These are phyloP conservation scores for Aphanoascus verrucosus DNA, from an alignment of 2,329 filamentous ascomycete species.

Conservation along the genomic window DNA sequence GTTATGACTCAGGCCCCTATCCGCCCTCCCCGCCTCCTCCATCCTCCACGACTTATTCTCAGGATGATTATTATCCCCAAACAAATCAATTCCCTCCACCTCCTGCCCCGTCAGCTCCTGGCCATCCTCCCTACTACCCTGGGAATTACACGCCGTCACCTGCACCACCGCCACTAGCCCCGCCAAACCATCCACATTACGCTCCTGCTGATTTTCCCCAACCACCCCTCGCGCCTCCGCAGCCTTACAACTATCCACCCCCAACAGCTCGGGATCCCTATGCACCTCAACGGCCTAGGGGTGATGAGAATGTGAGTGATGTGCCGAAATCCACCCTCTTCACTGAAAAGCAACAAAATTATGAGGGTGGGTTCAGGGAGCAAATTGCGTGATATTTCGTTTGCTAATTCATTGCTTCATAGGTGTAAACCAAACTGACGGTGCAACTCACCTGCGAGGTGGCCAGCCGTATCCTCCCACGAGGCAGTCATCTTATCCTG, in stretches of 20 bases:
- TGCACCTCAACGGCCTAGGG: conserved; percentile 29
- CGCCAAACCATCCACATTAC: conserved; percentile 21
- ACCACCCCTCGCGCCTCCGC: conserved; percentile 31
- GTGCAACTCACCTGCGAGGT: neutral
- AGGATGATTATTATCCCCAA: conserved; percentile 33
- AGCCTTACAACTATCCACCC: conserved; percentile 27
- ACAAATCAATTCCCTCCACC: conserved; percentile 36
- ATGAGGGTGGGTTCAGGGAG: conserved; percentile 34
- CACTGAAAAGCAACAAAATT: conserved; percentile 28
- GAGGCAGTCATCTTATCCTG: neutral
- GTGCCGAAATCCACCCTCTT: conserved; percentile 23
- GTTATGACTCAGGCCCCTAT: conserved; percentile 32
- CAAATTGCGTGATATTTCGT: neutral
- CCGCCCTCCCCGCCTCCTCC: conserved; percentile 27
- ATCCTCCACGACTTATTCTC: conserved; percentile 21
- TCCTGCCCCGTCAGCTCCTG: conserved; percentile 23
- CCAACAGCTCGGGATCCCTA: conserved; percentile 32
- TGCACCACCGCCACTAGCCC: conserved; percentile 2
- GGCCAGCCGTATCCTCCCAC: neutral
- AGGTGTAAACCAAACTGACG: conserved; percentile 18
- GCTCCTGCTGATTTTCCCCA: conserved; percentile 35
- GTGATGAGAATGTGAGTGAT: conserved; percentile 44
- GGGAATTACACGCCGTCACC: conserved; percentile 6
- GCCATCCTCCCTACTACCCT: neutral
- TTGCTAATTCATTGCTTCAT: conserved; percentile 10